Base-by-base conservation (phyloP, 1,284 basidiomycete genomes). In the Fomitopsis betulina region DNA sequence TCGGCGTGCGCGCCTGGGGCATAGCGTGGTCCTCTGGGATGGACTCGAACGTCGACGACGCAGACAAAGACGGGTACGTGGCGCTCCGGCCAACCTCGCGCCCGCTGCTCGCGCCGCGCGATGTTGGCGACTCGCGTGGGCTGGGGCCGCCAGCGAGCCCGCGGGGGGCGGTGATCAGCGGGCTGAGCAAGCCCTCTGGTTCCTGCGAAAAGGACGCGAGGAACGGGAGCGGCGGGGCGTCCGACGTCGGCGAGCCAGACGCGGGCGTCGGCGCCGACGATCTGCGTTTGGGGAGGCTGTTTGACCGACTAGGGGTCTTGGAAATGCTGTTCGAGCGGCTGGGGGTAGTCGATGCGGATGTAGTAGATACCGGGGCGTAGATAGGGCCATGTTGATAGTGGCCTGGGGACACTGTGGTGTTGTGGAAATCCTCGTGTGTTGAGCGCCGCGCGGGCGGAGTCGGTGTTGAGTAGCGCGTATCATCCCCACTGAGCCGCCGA, bases 181-280 rank as follows among this genome's bases (percentile, higher is more conserved):
- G 84, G 59, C 77, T 82, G 30, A 88, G 75, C n/a, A 84, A 74
- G 45, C 70, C 77, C 12, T 72, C 63, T 1, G 85, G 77, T 62
- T 87, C 86, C 27, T 87, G 85, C 7, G 81, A 76, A 55, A 85
- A 74, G 21, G 54, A 61, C 23, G 62, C 45, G 9, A 68, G 59
- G 25, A 62, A 64, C 9, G 66, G 57, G 17, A 58, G 55, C 25
- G 58, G 39, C 17, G 60, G 57, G 13, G 67, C 58, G n/a, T 60
- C 54, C 25, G 63, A 57, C 8, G 58, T 50, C 5, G 58, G 58
- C 33, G 60, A 19, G 62, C 45, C 45, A 51, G 25, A 55, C 57
- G n/a, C 58, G 49, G 32, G 60, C 19, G 37, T 54, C 58, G 21
- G 56, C 17, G 58, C 47, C 3, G 69, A 63, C 0, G 64, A 63